phyloP scores from a whole-genome alignment of 2,329 filamentous ascomycete genomes.

The Xenoacremonium recifei region DNA sequence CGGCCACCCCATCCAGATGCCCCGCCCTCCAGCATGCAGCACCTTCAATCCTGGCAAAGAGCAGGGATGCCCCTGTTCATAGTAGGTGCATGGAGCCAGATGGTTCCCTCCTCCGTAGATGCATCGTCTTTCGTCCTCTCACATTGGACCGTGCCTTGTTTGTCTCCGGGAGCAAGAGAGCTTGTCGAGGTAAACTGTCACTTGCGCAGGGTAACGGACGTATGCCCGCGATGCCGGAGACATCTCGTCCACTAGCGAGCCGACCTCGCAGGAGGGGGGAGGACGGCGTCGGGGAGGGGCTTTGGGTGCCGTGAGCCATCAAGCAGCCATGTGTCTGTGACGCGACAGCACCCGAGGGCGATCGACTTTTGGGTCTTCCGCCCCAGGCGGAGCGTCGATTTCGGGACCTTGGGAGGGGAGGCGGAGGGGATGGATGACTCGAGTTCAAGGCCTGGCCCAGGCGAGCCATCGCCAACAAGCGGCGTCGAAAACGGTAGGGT shows the following conservation, averaged over 20 bases:
- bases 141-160: constrained; percentile 9
- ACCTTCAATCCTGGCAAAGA: constrained; percentile 12
- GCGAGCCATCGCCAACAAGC: too few species aligned
- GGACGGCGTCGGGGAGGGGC: not conserved
- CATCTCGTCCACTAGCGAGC: constrained; percentile 7
- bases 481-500: too few species aligned
- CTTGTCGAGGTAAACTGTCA: constrained; percentile 11
- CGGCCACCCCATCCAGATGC: constrained; percentile 15
- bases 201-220: constrained; percentile 5
- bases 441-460: too few species aligned
- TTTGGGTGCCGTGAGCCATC: not conserved
- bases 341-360: constrained; percentile 6
- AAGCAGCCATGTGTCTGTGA: too few species aligned
- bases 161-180: constrained; percentile 6
- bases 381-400: constrained; percentile 1
- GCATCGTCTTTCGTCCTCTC: constrained; percentile 6
- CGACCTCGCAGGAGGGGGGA: constrained; percentile 11
- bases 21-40: constrained; percentile 14
- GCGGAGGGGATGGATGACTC: constrained; percentile 4
- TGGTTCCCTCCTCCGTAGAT: constrained; percentile 20
- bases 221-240: constrained; percentile 8
- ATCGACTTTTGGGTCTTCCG: not conserved
- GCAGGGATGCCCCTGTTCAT: constrained; percentile 19
- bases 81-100: constrained; percentile 21
- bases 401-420: constrained; percentile 2